Evolutionary conservation across 2,329 filamentous ascomycete species (phyloP).

Genomic region (Pseudocercospora eumusae): DNA sequence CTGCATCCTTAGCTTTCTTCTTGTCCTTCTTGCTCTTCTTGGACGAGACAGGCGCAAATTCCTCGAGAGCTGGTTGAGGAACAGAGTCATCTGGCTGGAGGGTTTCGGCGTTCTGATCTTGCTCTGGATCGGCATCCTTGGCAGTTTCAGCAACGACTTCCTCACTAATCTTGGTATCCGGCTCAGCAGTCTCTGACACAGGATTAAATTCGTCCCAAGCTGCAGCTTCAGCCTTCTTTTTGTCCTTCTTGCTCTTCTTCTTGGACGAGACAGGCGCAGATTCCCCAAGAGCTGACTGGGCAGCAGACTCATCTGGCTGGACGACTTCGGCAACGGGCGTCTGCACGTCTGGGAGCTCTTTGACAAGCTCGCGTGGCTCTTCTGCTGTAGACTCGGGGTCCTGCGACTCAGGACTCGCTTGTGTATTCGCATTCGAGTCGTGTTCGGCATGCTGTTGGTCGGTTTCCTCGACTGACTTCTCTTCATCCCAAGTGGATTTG

Average conservation of each 20-base stretch:
- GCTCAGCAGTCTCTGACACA: background rate
- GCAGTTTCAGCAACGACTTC: background rate
- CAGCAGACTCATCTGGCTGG: slow-evolving; percentile 9
- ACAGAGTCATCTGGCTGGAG: slow-evolving; percentile 7
- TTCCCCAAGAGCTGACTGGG: slow-evolving; percentile 17
- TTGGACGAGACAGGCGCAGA: slow-evolving; percentile 16
- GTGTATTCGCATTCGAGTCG: background rate
- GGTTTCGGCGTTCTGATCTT: background rate
- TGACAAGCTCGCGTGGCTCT: background rate
- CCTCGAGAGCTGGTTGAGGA: slow-evolving; percentile 17
- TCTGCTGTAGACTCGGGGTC: background rate
- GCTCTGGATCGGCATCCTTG: background rate
- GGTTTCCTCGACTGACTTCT: background rate
- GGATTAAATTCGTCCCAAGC: slow-evolving; percentile 16
- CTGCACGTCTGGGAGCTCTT: background rate
- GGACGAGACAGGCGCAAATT: slow-evolving; percentile 13
- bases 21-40: slow-evolving; percentile 33
- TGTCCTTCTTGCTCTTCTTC: slow-evolving; percentile 35
- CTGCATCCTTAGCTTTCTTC: slow-evolving; percentile 19
- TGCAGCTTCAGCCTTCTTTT: slow-evolving; percentile 22
- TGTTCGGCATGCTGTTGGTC: background rate
- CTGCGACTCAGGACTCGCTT: background rate
- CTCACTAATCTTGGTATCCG: background rate
- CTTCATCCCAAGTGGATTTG: slow-evolving; percentile 1
- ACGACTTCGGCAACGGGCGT: slow-evolving; percentile 5